Base-by-base conservation (phyloP, 140 eudicot species). In the Cichorium intybus region DNA sequence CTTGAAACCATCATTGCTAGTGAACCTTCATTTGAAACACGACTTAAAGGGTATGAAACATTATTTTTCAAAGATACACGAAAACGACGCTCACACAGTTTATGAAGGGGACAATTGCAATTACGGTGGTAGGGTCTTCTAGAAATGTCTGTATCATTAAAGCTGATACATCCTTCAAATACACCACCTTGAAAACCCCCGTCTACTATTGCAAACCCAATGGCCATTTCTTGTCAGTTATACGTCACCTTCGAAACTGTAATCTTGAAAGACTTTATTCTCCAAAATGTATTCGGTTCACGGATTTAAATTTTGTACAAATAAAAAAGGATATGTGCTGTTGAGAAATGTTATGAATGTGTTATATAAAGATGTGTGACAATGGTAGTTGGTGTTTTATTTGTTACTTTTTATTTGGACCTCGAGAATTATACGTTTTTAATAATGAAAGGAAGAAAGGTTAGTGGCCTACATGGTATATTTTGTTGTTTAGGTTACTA, bases 61-160 rank as follows among this genome's bases (percentile, higher is more conserved):
- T 3, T 24, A 17, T 56, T 49, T 52, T 33, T 1, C 9, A 4
- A 56, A 49, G 56, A 66, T 39, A 7, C 15, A 58, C 15, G 51
- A 66, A 41, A 21, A 37, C 41, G 41, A 66, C 50, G 15, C 9
- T 49, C 62, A 37, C 12, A 6, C 58, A 27, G 16, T 21, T 50
- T 66, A 66, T 74, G 79, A 20, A 74, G 69, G 3, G 74, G 74
- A 59, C 79, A 74, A 10, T 50, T 74, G 20, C 79, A 74, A 1
- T 74, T 66, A 58, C 74, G 58, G 21, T 74, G 79, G n/a, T 66
- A 74, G 7, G 79, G 79, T 59, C 79, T 58, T 74, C 74, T 74
- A 4, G 61, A 58, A 0, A 66, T 50, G 0, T 48, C 43, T 51
- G 11, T 50, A 37, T 74, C 74, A 4, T 74, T 69, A 10, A 12